phyloP scores from a whole-genome alignment of 2,329 filamentous ascomycete species.

The Aspergillus fumigatiaffinis region DNA sequence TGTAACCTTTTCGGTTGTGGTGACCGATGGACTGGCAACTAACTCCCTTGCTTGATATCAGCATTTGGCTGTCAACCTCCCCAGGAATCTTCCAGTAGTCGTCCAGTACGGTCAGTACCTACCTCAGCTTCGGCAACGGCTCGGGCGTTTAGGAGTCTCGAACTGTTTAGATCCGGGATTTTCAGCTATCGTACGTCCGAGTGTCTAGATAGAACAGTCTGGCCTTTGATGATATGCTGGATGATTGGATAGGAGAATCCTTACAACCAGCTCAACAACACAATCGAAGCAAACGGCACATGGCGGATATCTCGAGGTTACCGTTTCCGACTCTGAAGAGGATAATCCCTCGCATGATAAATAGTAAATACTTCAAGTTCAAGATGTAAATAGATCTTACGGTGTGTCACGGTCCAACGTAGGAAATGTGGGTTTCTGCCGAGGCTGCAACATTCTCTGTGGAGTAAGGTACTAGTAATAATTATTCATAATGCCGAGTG shows the following conservation, averaged over 20 bases:
- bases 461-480: neutral
- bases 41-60: neutral
- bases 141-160: neutral
- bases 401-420: neutral
- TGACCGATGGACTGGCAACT: neutral
- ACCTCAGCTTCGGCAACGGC: neutral
- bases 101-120: neutral
- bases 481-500: neutral
- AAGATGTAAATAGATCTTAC: neutral
- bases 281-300: neutral
- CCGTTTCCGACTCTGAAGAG: neutral
- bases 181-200: neutral
- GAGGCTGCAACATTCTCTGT: neutral
- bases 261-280: no score
- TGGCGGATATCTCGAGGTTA: neutral
- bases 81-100: neutral
- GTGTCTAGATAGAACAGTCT: neutral
- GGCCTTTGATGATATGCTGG: neutral
- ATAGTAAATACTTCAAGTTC: neutral
- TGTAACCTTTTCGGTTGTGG: neutral
- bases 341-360: neutral
- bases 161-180: neutral
- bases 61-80: neutral
- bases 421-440: neutral
- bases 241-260: neutral